Evolutionary conservation across 2,329 filamentous ascomycete species (phyloP).

Genomic region (Cladosporium sp.): DNA sequence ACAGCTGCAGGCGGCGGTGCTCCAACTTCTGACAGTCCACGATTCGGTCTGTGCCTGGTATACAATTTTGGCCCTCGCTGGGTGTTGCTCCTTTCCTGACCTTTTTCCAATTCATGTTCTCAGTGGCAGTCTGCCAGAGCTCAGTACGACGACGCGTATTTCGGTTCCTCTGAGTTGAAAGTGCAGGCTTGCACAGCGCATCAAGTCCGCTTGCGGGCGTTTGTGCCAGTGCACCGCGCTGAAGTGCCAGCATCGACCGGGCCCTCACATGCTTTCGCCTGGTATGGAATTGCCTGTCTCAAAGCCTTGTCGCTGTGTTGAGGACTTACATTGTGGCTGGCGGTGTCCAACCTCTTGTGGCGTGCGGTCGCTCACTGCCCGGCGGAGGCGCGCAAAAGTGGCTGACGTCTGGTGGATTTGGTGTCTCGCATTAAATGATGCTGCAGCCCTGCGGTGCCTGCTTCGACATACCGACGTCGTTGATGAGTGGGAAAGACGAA

Average conservation of each 20-base stretch:
- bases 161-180: background rate
- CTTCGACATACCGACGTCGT: background rate
- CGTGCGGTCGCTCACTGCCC: background rate
- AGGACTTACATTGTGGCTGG: background rate
- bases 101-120: background rate
- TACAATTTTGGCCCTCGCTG: background rate
- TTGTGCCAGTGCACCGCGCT: background rate
- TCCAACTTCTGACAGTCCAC: background rate
- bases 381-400: background rate
- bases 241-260: background rate
- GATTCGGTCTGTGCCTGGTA: background rate
- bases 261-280: background rate
- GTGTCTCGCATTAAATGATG: background rate
- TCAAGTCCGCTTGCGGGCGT: background rate
- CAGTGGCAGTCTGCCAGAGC: background rate
- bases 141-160: background rate
- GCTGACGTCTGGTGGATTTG: background rate
- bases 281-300: background rate
- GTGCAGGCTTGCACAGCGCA: background rate
- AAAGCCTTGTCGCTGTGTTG: background rate
- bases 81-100: background rate
- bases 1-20: background rate
- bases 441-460: background rate
- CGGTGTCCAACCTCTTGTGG: background rate
- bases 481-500: background rate